Base-by-base conservation (phyloP, 2,329 filamentous ascomycete species). In the Graphilbum ipis-grandicollis region DNA sequence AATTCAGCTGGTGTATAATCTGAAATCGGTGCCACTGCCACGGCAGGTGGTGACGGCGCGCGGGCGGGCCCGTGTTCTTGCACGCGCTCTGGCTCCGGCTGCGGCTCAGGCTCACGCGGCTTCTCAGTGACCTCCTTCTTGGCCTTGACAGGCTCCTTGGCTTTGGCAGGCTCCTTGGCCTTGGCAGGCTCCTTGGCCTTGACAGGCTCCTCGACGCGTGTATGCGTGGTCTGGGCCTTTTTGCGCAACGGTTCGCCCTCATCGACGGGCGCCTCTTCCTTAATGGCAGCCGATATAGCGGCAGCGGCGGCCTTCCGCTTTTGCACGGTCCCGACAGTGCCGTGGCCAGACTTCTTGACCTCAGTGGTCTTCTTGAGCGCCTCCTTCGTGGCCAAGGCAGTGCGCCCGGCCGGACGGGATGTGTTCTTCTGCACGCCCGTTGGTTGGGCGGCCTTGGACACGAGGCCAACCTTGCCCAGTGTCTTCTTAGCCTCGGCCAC, bases 361-460 rank as follows among this genome's bases (percentile, higher is more conserved):
- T 84, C 78, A 13, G 62, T 52, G 9, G 63, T 52, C 58, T 79
- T 83, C 60, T 82, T 83, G 49, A 42, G 50, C 36, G 42, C 33
- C 31, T 54, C 51, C 45, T 57, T 57, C 22, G 50, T 46, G 44
- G 54, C 38, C 9, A 82, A 62, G 12, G 68, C 68, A 4, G 44
- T 33, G 5, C 44, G 41, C 75, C 66, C 48, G 78, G 74, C 40
- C 71, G 68, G 33, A 74, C 66, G 50, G 61, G 68, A 32, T 47
- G 54, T 70, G 63, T 92, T 93, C 55, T 83, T 94, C 55, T 83
- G 75, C 39, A 94, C 66, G 41, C 83, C 82, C n/a, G 76, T 80
- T 39, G 82, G 75, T 52, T 86, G 79, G 37, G 77, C 71, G 39
- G 78, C 72, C 62, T 94, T 93, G 34, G 84, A 83, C 30, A 83